Evolutionary conservation across 2,329 filamentous ascomycete species (phyloP).

Genomic region (Ophiostoma triangulosporum): DNA sequence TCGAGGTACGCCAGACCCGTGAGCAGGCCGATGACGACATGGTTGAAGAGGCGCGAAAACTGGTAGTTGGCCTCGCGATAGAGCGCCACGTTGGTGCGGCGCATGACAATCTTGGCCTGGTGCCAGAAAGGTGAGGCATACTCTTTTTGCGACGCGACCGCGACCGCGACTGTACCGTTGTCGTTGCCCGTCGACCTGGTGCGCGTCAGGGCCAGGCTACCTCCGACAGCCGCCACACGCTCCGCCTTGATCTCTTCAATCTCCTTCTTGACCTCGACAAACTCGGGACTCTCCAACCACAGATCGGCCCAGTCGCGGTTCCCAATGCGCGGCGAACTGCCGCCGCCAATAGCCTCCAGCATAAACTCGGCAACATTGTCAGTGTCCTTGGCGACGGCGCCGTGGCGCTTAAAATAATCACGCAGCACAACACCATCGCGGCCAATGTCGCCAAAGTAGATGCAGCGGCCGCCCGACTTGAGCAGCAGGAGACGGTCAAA

Average conservation of each 20-base stretch:
- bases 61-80: constrained; percentile 84
- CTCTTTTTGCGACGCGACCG: constrained; percentile 44
- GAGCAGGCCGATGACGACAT: constrained; percentile 63
- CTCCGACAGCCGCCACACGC: constrained; percentile 28
- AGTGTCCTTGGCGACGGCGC: constrained; percentile 41
- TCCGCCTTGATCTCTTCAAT: constrained; percentile 54
- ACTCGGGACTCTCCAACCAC: constrained; percentile 61
- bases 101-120: constrained; percentile 64
- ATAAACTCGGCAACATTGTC: constrained; percentile 64
- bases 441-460: constrained; percentile 80
- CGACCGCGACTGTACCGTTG: constrained; percentile 16
- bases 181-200: constrained; percentile 18
- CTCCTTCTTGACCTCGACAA: constrained; percentile 49
- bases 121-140: constrained; percentile 70
- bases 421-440: constrained; percentile 59
- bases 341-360: constrained; percentile 72
- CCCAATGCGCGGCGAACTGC: constrained; percentile 57
- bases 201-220: not conserved
- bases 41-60: constrained; percentile 77
- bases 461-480: constrained; percentile 62
- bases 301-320: constrained; percentile 68
- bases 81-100: constrained; percentile 62
- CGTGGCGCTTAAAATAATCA: constrained; percentile 44
- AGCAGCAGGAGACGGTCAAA: constrained; percentile 74
- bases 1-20: constrained; percentile 70